Evolutionary conservation across 345 rosid species (phyloP).

Genomic region (Pugionium cornutum): DNA sequence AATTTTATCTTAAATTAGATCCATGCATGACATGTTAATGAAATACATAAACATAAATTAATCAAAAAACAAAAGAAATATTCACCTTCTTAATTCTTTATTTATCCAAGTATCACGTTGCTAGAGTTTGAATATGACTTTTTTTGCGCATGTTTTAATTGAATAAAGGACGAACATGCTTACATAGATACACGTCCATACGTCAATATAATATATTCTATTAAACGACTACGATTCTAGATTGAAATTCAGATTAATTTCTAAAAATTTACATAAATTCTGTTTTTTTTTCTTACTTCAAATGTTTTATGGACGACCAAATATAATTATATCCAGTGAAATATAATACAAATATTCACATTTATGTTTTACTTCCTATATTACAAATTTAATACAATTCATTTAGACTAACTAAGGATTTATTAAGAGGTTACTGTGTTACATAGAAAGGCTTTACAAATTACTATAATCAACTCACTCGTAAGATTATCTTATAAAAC

Average conservation of each 20-base stretch:
- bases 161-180: not conserved
- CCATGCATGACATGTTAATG: not conserved
- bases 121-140: constrained; percentile 4
- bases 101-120: not conserved
- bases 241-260: too few species aligned
- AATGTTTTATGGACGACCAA: too few species aligned
- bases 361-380: too few species aligned
- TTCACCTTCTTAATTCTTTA: too few species aligned
- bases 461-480: not conserved
- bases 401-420: not conserved
- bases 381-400: too few species aligned
- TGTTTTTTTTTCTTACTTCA: too few species aligned
- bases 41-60: not conserved
- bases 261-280: too few species aligned
- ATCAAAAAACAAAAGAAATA: too few species aligned
- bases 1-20: not conserved
- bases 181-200: not conserved
- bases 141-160: constrained; percentile 9
- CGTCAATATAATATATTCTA: too few species aligned
- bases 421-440: not conserved
- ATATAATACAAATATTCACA: too few species aligned
- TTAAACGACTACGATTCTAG: too few species aligned
- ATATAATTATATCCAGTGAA: too few species aligned
- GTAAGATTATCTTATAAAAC: not conserved
- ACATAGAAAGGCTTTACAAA: not conserved